phyloP scores from a whole-genome alignment of 2,329 filamentous ascomycete genomes.

The Cladosporium phlei region DNA sequence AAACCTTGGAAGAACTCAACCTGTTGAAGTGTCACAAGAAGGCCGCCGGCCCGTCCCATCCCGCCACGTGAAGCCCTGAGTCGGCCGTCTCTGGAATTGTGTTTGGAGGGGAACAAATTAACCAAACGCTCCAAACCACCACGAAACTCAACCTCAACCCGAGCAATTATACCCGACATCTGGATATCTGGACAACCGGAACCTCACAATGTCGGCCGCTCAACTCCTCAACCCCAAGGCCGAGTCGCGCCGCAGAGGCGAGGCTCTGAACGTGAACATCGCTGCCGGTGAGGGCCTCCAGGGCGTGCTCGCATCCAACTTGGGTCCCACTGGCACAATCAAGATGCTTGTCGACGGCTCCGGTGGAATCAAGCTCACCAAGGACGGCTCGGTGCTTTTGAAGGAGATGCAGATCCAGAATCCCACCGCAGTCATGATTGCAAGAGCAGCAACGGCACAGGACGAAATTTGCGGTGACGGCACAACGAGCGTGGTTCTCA shows the following conservation, averaged over 20 bases:
- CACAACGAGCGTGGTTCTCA: constrained; percentile 89
- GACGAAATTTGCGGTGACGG: constrained; percentile 98
- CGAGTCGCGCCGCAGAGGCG: constrained; percentile 93
- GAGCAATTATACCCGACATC: constrained; percentile 4
- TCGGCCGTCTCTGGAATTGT: too few species aligned
- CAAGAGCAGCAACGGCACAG: constrained; percentile 84
- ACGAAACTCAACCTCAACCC: neutral
- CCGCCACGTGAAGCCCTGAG: too few species aligned
- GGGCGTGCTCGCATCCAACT: constrained; percentile 84
- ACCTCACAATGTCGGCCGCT: constrained; percentile 76
- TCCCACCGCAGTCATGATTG: constrained; percentile 83
- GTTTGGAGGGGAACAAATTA: constrained; percentile 7
- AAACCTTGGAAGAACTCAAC: too few species aligned
- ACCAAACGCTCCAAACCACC: neutral
- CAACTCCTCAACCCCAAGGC: constrained; percentile 98
- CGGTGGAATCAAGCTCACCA: constrained; percentile 89
- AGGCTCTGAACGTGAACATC: constrained; percentile 96
- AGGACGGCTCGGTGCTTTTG: constrained; percentile 86
- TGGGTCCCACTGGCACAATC: constrained; percentile 88
- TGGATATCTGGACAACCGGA: neutral
- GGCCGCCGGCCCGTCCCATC: too few species aligned
- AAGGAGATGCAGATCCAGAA: constrained; percentile 92
- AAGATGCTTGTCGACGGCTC: constrained; percentile 78
- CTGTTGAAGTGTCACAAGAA: too few species aligned
- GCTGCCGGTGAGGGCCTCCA: constrained; percentile 79